Evolutionary conservation across 768 basidiomycete species (phyloP).

Genomic region (Leccinum truebloodii): DNA sequence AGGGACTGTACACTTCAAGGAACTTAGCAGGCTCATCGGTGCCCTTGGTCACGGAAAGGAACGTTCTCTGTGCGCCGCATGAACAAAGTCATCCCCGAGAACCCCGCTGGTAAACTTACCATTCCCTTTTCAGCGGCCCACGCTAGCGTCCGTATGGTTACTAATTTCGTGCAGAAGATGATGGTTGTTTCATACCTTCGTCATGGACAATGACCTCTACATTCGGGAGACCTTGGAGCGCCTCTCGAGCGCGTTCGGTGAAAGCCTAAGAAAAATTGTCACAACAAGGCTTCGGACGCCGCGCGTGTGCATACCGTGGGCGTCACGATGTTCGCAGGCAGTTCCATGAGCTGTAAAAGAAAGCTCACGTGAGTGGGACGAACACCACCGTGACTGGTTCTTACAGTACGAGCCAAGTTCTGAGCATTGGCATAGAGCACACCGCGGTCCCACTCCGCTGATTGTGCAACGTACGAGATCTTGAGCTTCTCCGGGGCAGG

Average conservation of each 20-base stretch:
- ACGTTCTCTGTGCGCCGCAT: conserved; percentile 54
- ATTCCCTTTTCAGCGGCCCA: conserved; percentile 87
- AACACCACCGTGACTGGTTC: conserved; percentile 11
- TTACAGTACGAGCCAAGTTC: conserved; percentile 76
- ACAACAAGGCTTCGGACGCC: neutral
- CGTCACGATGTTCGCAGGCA: conserved; percentile 85
- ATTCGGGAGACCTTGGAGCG: conserved; percentile 65
- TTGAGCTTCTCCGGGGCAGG: conserved; percentile 50
- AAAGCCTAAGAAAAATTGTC: conserved; percentile 51
- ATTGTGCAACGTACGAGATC: conserved; percentile 46
- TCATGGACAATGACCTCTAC: conserved; percentile 73
- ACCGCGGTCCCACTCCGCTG: conserved; percentile 70
- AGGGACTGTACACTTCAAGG: conserved; percentile 67
- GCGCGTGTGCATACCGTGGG: conserved; percentile 56
- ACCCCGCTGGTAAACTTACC: conserved; percentile 42
- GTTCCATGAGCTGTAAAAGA: conserved; percentile 67
- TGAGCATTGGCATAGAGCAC: conserved; percentile 74
- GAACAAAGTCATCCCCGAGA: neutral
- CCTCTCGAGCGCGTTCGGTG: conserved; percentile 64
- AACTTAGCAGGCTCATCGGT: conserved; percentile 84
- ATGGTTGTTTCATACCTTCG: conserved; percentile 48
- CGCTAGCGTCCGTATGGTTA: conserved; percentile 37
- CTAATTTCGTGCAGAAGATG: neutral
- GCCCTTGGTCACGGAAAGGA: conserved; percentile 85
- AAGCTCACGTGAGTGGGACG: neutral